phyloP scores from a whole-genome alignment of 352 stramenopile genomes.

The Phytophthora sojae region DNA sequence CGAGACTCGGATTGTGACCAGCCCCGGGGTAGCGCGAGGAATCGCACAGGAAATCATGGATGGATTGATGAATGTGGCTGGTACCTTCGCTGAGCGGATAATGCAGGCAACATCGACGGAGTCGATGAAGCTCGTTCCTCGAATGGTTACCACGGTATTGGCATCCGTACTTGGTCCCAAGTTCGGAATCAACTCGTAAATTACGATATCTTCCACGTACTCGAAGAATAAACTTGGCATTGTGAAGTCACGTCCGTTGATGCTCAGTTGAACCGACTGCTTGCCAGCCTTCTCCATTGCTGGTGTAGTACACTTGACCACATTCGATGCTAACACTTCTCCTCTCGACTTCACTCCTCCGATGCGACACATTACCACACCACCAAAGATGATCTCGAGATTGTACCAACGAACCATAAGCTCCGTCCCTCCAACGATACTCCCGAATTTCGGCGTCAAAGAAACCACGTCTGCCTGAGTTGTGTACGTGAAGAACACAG shows the following conservation, averaged over 20 bases:
- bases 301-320: slow-evolving; percentile 64
- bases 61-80: slow-evolving; percentile 58
- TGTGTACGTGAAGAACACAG: slow-evolving; percentile 87
- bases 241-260: slow-evolving; percentile 68
- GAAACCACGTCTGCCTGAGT: slow-evolving; percentile 55
- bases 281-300: slow-evolving; percentile 25
- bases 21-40: slow-evolving; percentile 63
- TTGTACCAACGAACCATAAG: slow-evolving; percentile 71
- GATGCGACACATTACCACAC: slow-evolving; percentile 55
- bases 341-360: slow-evolving; percentile 38
- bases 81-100: slow-evolving; percentile 46
- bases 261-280: slow-evolving; percentile 61
- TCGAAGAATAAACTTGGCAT: slow-evolving; percentile 51
- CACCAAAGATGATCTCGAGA: slow-evolving; percentile 51
- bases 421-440: slow-evolving; percentile 56
- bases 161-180: slow-evolving; percentile 63
- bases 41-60: slow-evolving; percentile 65
- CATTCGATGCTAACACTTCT: slow-evolving; percentile 39
- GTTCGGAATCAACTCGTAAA: slow-evolving; percentile 58
- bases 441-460: slow-evolving; percentile 58
- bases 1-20: slow-evolving; percentile 77
- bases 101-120: slow-evolving; percentile 63
- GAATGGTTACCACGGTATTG: slow-evolving; percentile 70
- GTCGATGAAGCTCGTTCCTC: slow-evolving; percentile 69
- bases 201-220: slow-evolving; percentile 50